phyloP scores from a whole-genome alignment of 768 basidiomycete genomes.

The Xerocomellus intermedius region DNA sequence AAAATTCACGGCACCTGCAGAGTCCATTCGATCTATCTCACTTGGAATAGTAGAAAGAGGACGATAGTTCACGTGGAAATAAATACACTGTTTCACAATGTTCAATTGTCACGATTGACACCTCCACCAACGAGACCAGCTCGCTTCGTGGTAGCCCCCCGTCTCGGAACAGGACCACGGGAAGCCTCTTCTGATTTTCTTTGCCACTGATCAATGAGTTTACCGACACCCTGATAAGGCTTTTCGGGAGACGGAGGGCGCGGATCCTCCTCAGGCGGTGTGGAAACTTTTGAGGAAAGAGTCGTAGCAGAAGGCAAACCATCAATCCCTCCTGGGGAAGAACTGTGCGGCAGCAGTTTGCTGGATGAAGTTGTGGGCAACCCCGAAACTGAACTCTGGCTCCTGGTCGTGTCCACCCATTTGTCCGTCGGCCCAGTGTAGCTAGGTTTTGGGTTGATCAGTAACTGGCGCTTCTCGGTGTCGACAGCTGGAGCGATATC shows the following conservation, averaged over 20 bases:
- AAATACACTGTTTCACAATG: conserved; percentile 11
- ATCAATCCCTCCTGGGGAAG: conserved; percentile 23
- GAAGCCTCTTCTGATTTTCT: conserved; percentile 63
- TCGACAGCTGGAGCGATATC: conserved; percentile 13
- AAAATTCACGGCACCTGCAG: neutral
- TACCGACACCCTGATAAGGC: conserved; percentile 81
- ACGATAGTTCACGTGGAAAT: conserved; percentile 3
- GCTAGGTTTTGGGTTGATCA: conserved; percentile 8
- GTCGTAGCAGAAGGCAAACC: conserved; percentile 21
- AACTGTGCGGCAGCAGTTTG: conserved; percentile 15
- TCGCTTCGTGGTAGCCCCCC: conserved; percentile 43
- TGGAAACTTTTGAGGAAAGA: conserved; percentile 6
- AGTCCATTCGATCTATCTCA: neutral
- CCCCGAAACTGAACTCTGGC: conserved; percentile 21
- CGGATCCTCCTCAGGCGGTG: conserved; percentile 25
- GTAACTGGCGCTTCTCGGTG: conserved; percentile 21
- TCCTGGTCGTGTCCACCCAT: conserved; percentile 7
- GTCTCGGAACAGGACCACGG: conserved; percentile 35
- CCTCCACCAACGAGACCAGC: conserved; percentile 31
- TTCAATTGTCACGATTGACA: conserved; percentile 21
- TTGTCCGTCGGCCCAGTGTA: conserved; percentile 21
- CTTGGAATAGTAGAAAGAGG: conserved; percentile 9
- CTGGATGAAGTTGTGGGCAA: conserved; percentile 22
- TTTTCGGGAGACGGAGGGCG: conserved; percentile 70
- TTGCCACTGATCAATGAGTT: conserved; percentile 87